phyloP scores from a whole-genome alignment of 1,284 basidiomycete species.

The Ceratobasidium papillatum region DNA sequence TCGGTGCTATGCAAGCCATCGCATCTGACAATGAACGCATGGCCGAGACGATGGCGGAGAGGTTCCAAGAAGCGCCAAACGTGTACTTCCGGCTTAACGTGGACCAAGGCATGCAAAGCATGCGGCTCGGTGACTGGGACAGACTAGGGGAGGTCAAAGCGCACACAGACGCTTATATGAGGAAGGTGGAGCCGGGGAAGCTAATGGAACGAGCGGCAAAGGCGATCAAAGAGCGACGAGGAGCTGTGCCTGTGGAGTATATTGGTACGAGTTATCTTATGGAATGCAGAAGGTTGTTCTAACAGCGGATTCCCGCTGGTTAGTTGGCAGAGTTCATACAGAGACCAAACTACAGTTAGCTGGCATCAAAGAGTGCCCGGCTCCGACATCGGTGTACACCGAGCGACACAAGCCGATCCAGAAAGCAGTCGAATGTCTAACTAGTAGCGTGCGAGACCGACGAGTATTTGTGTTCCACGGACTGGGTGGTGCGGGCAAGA shows the following conservation, averaged over 20 bases:
- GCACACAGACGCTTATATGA: background rate
- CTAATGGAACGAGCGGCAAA: background rate
- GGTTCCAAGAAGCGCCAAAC: background rate
- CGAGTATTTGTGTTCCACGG: background rate
- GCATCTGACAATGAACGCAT: slow-evolving; percentile 1
- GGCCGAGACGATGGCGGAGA: background rate
- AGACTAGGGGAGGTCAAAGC: background rate
- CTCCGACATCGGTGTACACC: too few relatives aligned
- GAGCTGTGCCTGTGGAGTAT: background rate
- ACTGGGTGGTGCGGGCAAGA: too few relatives aligned
- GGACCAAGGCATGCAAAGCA: background rate
- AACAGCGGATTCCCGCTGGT: too few relatives aligned
- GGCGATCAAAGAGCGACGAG: background rate
- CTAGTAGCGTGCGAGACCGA: background rate
- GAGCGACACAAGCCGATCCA: background rate
- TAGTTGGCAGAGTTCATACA: background rate
- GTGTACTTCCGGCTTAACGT: background rate
- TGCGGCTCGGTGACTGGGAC: background rate
- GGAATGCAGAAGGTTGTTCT: background rate
- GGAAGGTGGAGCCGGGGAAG: background rate
- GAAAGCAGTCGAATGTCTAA: background rate
- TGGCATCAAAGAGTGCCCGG: background rate
- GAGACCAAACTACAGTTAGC: background rate
- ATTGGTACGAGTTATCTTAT: background rate
- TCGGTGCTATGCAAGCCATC: background rate